These are phyloP conservation scores for Fusarium graminum DNA, from an alignment of 2,329 filamentous ascomycete species.

Conservation along the genomic window DNA sequence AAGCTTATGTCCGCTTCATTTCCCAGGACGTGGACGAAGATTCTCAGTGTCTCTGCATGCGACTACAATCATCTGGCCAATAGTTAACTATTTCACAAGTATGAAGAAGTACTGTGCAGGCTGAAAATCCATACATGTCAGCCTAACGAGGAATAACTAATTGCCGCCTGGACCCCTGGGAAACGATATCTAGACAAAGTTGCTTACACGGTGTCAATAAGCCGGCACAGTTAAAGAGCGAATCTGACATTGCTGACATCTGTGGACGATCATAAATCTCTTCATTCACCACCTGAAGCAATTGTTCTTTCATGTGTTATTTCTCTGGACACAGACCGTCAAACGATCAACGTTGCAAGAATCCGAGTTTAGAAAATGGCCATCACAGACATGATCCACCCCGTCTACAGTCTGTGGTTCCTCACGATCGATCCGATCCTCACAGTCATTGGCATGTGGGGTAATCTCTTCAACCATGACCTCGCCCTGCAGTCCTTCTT, in stretches of 20 bases:
- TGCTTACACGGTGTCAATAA: slow-evolving; percentile 5
- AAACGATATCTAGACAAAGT: not conserved
- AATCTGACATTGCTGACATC: slow-evolving; percentile 12
- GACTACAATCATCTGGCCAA: too few relatives aligned
- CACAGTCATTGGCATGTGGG: slow-evolving; percentile 36
- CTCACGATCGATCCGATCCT: slow-evolving; percentile 45
- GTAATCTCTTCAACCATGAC: slow-evolving; percentile 37
- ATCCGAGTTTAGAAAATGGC: not conserved
- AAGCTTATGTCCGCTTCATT: too few relatives aligned
- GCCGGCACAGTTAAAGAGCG: not conserved
- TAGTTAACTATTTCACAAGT: too few relatives aligned
- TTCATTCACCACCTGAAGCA: not conserved
- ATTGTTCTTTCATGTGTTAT: not conserved
- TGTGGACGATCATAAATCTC: not conserved
- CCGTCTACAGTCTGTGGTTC: slow-evolving; percentile 40
- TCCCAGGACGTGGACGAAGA: too few relatives aligned
- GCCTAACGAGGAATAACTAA: not conserved
- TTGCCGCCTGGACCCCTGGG: not conserved
- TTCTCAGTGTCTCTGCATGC: too few relatives aligned
- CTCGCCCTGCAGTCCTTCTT: slow-evolving; percentile 35
- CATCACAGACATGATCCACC: slow-evolving; percentile 32
- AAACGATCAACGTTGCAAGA: not conserved
- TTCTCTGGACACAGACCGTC: not conserved
- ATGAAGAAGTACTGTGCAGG: too few relatives aligned
- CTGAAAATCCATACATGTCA: too few relatives aligned